Evolutionary conservation across 1,139 yeast species (phyloP).

Genomic region (Taphrina communis): DNA sequence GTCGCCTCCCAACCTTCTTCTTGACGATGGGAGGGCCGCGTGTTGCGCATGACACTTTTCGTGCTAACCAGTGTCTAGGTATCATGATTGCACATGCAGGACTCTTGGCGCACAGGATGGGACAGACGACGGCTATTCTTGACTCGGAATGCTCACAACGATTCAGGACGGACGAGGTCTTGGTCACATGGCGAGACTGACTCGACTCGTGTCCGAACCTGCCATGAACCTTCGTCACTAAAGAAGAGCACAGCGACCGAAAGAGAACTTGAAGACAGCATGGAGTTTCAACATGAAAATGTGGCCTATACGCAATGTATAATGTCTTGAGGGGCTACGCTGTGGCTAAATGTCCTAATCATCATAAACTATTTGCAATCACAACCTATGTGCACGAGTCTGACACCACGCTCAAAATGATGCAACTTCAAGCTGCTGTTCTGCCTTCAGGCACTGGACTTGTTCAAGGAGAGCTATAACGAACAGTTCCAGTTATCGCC

Average conservation of each 20-base stretch:
- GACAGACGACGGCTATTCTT: conserved; percentile 62
- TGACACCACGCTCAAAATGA: no score
- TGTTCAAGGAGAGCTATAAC: not conserved
- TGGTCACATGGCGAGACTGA: conserved; percentile 45
- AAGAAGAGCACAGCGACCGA: no score
- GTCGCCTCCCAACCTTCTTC: no score
- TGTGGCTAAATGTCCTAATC: conserved; percentile 5
- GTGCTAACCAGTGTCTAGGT: conserved; percentile 50
- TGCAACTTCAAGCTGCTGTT: not conserved
- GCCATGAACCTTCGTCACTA: no score
- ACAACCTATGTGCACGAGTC: not conserved
- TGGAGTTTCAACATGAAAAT: not conserved
- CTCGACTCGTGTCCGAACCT: not conserved
- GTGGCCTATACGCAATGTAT: not conserved
- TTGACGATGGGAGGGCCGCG: no score
- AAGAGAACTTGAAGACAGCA: not conserved
- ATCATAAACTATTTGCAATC: not conserved
- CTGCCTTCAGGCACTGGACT: not conserved
- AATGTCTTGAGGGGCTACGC: conserved; percentile 1
- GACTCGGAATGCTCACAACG: conserved; percentile 91
- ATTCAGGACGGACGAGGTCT: conserved; percentile 54
- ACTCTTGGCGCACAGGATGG: conserved; percentile 80
- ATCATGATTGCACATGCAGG: conserved; percentile 99
- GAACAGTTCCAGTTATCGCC: conserved; percentile 17
- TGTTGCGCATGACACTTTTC: no score